Base-by-base conservation (phyloP, 2,329 filamentous ascomycete species). In the Whalleya microplaca region DNA sequence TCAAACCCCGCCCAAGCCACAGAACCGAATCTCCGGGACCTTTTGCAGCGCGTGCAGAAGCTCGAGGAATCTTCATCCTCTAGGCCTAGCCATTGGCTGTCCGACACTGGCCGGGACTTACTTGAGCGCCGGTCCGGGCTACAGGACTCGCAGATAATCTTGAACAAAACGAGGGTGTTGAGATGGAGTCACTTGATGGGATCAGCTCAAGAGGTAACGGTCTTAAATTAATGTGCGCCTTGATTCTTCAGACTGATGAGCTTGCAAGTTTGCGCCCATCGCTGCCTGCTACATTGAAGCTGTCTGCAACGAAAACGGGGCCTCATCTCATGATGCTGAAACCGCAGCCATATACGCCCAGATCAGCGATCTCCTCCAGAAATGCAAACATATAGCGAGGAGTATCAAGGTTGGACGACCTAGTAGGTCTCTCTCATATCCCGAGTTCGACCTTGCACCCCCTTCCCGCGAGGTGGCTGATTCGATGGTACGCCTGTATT, bases 401-500 rank as follows among this genome's bases (percentile, higher is more conserved):
- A 56, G 42, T 2, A 66, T 71, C 48, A 77, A 76, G 56, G 21
- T 61, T 9, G 63, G 61, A n/a, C 62, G 73, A 8, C 74, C 74
- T 2, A 75, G 69, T 23, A 68, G 72, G 51, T 61, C 55, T 29
- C 62, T 72, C 10, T 51, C 57, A 1, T 51, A 41, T 21, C 61
- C 66, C 1, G 56, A 63, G 2, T 58, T 68, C 16, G 59, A 54
- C 16, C 59, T 73, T 2, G 41, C 55, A 5, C 65, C 64, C 0
- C 75, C 71, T 1, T 50, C 67, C 2, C 71, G 69, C 1, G 67
- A 67, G 9, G 21, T 66, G 4, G 69, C 78, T 1, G 79, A 84
- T 53, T 40, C 62, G 12, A 74, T 80, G 66, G 72, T 75, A 6
- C 55, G 65, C 1, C 59, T 78, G 0, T 86, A 86, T 66, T 76